Evolutionary conservation across 495 filamentous ascomycete genomes (phyloP).

Genomic region (Bathelium albidoporum): DNA sequence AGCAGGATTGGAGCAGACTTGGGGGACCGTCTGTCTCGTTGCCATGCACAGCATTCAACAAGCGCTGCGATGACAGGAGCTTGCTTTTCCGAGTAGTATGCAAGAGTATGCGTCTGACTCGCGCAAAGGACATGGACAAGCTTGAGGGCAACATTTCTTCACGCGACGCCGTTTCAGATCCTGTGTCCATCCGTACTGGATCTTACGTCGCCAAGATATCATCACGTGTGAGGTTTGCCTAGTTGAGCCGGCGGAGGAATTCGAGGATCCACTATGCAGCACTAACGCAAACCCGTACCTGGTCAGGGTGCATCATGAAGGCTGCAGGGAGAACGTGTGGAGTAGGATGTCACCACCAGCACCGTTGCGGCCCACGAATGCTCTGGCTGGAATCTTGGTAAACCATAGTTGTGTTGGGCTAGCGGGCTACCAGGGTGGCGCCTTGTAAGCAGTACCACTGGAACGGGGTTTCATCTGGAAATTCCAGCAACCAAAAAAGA

Average conservation of each 20-base stretch:
- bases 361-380: not conserved
- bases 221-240: not conserved
- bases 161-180: not conserved
- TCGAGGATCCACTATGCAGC: not conserved
- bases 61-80: not conserved
- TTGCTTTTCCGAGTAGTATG: not conserved
- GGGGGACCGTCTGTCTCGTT: not conserved
- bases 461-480: not conserved
- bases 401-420: not conserved
- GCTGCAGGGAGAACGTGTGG: constrained; percentile 2
- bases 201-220: not conserved
- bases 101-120: not conserved
- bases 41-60: not conserved
- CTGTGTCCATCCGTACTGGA: not conserved
- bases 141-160: not conserved
- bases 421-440: not conserved
- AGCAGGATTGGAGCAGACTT: not conserved
- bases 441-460: not conserved
- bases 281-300: not conserved
- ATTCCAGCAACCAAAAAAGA: constrained; percentile 1
- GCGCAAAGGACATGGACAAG: not conserved
- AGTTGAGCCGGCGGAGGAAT: not conserved
- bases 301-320: not conserved
- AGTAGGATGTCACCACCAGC: not conserved
- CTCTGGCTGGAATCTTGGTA: not conserved